Conservation (phyloP, 495 filamentous ascomycete genomes). For the Platismatia glauca region DNA sequence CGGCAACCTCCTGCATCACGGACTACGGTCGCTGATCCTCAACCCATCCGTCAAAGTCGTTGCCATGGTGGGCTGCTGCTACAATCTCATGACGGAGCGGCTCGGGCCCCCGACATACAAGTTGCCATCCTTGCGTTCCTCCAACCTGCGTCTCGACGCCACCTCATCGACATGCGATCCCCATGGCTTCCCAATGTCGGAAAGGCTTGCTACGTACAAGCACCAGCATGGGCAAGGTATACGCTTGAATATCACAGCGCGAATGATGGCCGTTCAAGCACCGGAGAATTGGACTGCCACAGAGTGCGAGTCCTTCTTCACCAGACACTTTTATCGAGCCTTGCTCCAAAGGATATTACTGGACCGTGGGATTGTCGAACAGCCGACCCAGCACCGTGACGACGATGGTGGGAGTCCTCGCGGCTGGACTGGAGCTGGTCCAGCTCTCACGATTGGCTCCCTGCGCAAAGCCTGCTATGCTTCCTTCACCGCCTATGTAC, state of each 20-base stretch:
- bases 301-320: slow-evolving; percentile 83
- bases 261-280: slow-evolving; percentile 95
- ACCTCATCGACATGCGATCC: slow-evolving; percentile 63
- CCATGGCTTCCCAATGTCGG: slow-evolving; percentile 88
- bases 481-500: slow-evolving; percentile 67
- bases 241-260: slow-evolving; percentile 85
- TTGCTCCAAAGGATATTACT: slow-evolving; percentile 84
- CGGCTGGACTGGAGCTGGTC: slow-evolving; percentile 34
- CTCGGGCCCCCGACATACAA: slow-evolving; percentile 82
- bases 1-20: slow-evolving; percentile 93
- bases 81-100: slow-evolving; percentile 89
- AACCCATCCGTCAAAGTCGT: slow-evolving; percentile 80
- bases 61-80: slow-evolving; percentile 94
- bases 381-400: slow-evolving; percentile 35
- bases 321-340: slow-evolving; percentile 85
- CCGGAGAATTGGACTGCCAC: slow-evolving; percentile 78
- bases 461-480: slow-evolving; percentile 71
- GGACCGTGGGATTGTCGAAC: slow-evolving; percentile 63
- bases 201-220: slow-evolving; percentile 52
- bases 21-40: slow-evolving; percentile 70
- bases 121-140: slow-evolving; percentile 53
- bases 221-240: slow-evolving; percentile 50
- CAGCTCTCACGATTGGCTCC: slow-evolving; percentile 78
- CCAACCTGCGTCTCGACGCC: slow-evolving; percentile 46
- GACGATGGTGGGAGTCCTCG: slow-evolving; percentile 30